Base-by-base conservation (phyloP, 768 basidiomycete genomes). In the Sutorius australiensis region DNA sequence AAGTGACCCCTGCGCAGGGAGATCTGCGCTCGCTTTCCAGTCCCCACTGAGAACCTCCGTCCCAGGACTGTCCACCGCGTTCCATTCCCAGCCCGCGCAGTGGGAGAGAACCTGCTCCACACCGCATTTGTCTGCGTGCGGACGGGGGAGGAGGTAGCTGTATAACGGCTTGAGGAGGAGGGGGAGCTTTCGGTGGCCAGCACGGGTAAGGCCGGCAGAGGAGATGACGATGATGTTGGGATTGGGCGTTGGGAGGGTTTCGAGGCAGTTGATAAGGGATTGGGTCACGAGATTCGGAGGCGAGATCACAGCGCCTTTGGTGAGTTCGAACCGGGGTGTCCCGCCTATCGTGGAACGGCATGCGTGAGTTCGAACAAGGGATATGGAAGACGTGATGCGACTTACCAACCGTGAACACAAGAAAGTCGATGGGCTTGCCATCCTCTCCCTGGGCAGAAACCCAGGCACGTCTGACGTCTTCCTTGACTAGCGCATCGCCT, bases 361-460 rank as follows among this genome's bases (percentile, higher is more conserved):
- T 3, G 12, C 11, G 43, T 61, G 17, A 57, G 51, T 42, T 40
- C 16, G 0, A 42, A 19, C 42, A 17, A 12, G 38, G 8, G 28
- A 8, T 11, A 10, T n/a, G 17, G n/a, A 28, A 5, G 11, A 24
- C 43, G 39, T 10, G 7, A 27, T 36, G 9, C 11, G 13, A 71
- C 78, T 44, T 57, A 79, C 85, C 87, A 52, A 88, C 74, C 5
- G 84, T 79, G 69, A 81, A 87, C 10, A 88, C 56, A 17, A 87
- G 68, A 27, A 78, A 57, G 54, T 86, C 83, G 47, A 86, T 74
- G 2, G 69, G 64, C 16, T 61, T 67, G 21, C 61, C 37, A 16
- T 60, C 44, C 11, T 62, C 65, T 2, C 64, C 68, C 48, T 60
- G 53, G 0, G 65, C 67, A 1, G 76, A 72, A 5, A 72, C 62